Evolutionary conservation across 257 asterid genomes (phyloP), one percentile per base, ranked within the genome.

Genomic region (Verbena officinalis): DNA sequence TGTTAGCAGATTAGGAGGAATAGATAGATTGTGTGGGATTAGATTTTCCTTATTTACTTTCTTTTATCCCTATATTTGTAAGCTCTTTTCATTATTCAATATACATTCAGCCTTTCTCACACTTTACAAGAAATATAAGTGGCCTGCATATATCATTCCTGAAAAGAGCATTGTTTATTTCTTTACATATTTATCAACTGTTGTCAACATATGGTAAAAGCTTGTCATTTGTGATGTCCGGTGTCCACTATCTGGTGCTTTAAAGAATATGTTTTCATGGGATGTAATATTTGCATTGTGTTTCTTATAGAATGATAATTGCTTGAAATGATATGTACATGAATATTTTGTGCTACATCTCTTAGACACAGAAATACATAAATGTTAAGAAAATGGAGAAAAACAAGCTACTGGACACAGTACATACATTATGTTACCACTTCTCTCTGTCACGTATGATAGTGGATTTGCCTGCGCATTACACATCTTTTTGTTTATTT

Each of bases 401-500:
- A 66, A 44, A 19, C 27, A 44, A 56, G 36, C 51, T 8, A 19
- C 38, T 7, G 15, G 58, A 57, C 10, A 3, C 49, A 9, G 2
- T 31, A 19, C 7, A 12, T 40, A 5, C 15, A 33, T 55, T 33
- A 15, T n/a, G 44, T 46, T 20, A 19, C 24, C 50, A 16, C 38
- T 49, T 42, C 21, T 62, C 45, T 61, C 40, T 42, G 51, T 48
- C 67, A 52, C 34, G 24, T 65, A 39, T 53, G 40, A 44, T 73
- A 24, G 64, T 55, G 31, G 20, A 54, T 46, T 59, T 43, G 42
- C 22, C 34, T 62, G 64, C 58, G 55, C 20, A 23, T 46, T 40
- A 23, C 51, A 67, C 69, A 57, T 49, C 48, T 55, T 43, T 23
- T 70, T 67, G 34, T 46, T 62, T 54, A 62, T 58, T 78, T 66